phyloP scores from a whole-genome alignment of 1,284 basidiomycete genomes.

The Testicularia cyperi region DNA sequence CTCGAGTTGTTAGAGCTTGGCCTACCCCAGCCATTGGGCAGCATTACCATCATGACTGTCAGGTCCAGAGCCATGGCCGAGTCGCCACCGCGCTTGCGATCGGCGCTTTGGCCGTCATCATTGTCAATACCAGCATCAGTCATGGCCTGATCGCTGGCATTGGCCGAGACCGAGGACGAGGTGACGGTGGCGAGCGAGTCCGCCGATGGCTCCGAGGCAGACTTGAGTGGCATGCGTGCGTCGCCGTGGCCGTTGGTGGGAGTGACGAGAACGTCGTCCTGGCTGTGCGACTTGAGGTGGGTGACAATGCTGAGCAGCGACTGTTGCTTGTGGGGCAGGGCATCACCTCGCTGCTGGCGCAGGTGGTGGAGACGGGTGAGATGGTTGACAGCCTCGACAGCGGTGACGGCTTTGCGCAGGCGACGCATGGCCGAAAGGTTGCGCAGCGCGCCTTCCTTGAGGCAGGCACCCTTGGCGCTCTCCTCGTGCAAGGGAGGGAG shows the following conservation, averaged over 20 bases:
- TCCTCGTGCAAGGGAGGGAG: slow-evolving; percentile 46
- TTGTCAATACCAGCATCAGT: neutral
- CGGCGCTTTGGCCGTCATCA: slow-evolving; percentile 2
- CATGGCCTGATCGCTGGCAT: neutral
- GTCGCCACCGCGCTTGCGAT: slow-evolving; percentile 16
- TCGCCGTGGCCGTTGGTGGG: no score
- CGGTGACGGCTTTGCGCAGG: slow-evolving; percentile 51
- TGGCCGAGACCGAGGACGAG: neutral
- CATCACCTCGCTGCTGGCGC: slow-evolving; percentile 40
- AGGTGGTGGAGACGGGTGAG: slow-evolving; percentile 46
- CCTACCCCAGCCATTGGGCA: slow-evolving; percentile 34
- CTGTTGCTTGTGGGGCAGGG: slow-evolving; percentile 37
- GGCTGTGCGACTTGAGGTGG: slow-evolving; percentile 24
- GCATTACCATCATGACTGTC: slow-evolving; percentile 45
- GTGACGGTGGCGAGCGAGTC: neutral
- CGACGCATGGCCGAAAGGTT: slow-evolving; percentile 44
- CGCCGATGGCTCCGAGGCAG: slow-evolving; percentile 6
- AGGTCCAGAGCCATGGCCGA: slow-evolving; percentile 50
- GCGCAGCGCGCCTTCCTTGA: slow-evolving; percentile 47
- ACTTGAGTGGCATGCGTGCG: no score
- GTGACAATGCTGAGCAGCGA: slow-evolving; percentile 39
- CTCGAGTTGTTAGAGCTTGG: slow-evolving; percentile 1
- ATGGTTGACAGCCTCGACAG: slow-evolving; percentile 51
- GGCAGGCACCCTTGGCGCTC: slow-evolving; percentile 40
- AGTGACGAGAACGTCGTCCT: slow-evolving; percentile 21